phyloP scores from a whole-genome alignment of 805 yeast genomes.

The Metschnikowia colocasiae region DNA sequence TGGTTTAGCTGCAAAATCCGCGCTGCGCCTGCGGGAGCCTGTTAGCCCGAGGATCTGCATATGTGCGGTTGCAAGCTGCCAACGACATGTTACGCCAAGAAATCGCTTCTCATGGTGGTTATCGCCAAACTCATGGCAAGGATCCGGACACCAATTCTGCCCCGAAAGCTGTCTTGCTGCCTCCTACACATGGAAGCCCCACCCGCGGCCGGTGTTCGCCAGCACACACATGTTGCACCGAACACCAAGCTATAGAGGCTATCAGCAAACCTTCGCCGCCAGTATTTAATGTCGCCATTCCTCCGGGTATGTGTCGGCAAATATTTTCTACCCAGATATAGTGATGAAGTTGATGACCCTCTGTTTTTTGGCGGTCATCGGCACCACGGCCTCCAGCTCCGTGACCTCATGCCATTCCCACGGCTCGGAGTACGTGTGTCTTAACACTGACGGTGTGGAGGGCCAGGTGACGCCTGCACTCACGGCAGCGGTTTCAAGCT shows the following conservation, averaged over 20 bases:
- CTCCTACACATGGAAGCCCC: no score
- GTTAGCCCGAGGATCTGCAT: no score
- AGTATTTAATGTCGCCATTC: neutral
- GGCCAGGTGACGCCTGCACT: constrained; percentile 5
- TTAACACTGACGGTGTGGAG: constrained; percentile 6
- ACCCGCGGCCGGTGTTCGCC: no score
- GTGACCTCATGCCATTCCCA: constrained; percentile 7
- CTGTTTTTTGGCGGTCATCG: neutral
- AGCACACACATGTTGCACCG: neutral
- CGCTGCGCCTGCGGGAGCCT: no score
- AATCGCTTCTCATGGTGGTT: neutral
- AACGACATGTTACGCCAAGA: constrained; percentile 1
- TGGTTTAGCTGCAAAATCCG: no score
- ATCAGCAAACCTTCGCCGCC: neutral
- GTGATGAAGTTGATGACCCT: neutral
- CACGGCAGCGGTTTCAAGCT: neutral
- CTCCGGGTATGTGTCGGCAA: neutral
- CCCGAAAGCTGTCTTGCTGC: no score
- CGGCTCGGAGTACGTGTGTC: constrained; percentile 1
- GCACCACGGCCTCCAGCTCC: constrained; percentile 1
- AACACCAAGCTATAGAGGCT: neutral
- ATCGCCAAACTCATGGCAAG: neutral
- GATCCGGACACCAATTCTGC: no score
- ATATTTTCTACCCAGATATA: no score
- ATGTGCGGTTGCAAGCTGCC: neutral